A percentile compares a stretch with the other conserved stretches of the same genome.
phyloP scores from a whole-genome alignment of 176 grass and related monocot genomes.

The Musa beccarii region DNA sequence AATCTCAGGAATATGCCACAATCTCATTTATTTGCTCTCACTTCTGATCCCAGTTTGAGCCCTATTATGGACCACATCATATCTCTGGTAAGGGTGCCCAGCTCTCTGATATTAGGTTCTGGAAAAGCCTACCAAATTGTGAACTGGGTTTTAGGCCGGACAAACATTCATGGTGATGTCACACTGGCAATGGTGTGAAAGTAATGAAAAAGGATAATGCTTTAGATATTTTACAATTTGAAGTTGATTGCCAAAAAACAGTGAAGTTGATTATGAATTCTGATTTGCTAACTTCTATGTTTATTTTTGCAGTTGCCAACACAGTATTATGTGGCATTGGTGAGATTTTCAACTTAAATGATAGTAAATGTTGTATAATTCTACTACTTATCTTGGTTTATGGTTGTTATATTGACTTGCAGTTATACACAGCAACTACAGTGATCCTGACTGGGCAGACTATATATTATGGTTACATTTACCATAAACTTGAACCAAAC shows the following conservation, averaged over 20 bases:
- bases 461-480: conserved; percentile 63
- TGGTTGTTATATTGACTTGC: conserved; percentile 31
- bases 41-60: too few relatives aligned
- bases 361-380: not conserved
- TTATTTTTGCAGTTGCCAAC: conserved; percentile 70
- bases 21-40: too few relatives aligned
- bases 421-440: conserved; percentile 84
- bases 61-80: too few relatives aligned
- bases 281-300: conserved; percentile 12
- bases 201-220: not conserved
- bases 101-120: not conserved
- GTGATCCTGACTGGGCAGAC: conserved; percentile 54
- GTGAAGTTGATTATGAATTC: not conserved
- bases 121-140: not conserved
- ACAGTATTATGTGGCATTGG: conserved; percentile 93
- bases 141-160: too few relatives aligned
- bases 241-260: not conserved
- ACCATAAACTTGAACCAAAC: conserved; percentile 47
- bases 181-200: not conserved
- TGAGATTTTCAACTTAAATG: conserved; percentile 31
- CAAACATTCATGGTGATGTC: not conserved
- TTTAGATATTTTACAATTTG: not conserved
- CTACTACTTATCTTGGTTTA: not conserved
- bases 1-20: too few relatives aligned
- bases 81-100: not conserved